A percentile compares a stretch with the other conserved stretches of the same genome.
Conservation (phyloP, 257 asterid genomes). For the Capsicum baccatum region DNA sequence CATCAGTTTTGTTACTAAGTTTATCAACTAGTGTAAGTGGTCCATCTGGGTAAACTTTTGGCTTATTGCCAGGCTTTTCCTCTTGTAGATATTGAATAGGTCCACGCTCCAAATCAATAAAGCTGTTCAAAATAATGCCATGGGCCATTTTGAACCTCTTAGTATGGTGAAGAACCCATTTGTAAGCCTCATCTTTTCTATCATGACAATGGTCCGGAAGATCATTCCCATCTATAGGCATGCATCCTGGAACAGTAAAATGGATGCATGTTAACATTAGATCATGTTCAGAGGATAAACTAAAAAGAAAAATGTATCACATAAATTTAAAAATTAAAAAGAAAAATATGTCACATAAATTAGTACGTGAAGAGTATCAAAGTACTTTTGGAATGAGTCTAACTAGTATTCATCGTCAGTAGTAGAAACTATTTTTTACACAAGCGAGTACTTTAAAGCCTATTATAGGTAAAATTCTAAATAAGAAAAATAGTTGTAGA, state of each 20-base stretch:
- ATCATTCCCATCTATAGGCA: slow-evolving; percentile 35
- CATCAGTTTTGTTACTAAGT: neutral
- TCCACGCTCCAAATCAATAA: slow-evolving; percentile 35
- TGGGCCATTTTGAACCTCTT: slow-evolving; percentile 31
- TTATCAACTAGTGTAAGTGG: slow-evolving; percentile 28
- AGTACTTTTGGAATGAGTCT: too few relatives aligned
- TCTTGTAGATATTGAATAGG: slow-evolving; percentile 24
- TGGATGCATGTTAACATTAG: too few relatives aligned
- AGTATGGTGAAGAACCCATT: slow-evolving; percentile 33
- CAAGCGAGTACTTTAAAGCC: too few relatives aligned
- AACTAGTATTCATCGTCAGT: too few relatives aligned
- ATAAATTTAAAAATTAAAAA: neutral
- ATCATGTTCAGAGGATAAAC: too few relatives aligned
- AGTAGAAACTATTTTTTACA: too few relatives aligned
- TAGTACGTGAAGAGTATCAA: neutral
- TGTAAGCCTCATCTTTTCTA: slow-evolving; percentile 32
- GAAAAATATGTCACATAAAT: neutral
- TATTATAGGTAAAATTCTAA: too few relatives aligned
- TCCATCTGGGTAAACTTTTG: slow-evolving; percentile 37
- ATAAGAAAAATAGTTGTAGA: too few relatives aligned
- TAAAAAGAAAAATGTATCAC: too few relatives aligned
- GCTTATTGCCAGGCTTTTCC: neutral
- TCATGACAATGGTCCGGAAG: slow-evolving; percentile 36
- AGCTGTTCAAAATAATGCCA: slow-evolving; percentile 41
- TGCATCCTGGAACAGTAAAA: slow-evolving; percentile 12